Conservation (phyloP, 345 rosid species). For the Pelargonium nanum region DNA sequence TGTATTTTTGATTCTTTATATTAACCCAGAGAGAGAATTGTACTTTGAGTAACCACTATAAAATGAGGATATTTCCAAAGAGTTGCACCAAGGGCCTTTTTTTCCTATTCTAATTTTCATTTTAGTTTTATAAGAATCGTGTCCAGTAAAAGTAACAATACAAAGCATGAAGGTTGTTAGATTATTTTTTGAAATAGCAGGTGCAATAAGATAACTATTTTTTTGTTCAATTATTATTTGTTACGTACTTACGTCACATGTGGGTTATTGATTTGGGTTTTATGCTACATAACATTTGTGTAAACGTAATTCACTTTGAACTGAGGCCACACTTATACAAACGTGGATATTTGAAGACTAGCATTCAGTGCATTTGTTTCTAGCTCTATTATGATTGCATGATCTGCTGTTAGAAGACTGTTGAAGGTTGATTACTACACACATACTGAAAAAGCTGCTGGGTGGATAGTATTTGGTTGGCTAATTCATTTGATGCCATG, state of each 20-base stretch:
- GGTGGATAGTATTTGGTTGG: background rate
- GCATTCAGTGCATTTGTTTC: too few species aligned
- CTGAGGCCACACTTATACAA: too few species aligned
- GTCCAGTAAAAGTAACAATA: background rate
- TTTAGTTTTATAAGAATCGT: background rate
- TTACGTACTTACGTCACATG: background rate
- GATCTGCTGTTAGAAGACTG: too few species aligned
- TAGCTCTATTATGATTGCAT: too few species aligned
- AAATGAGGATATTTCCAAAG: background rate
- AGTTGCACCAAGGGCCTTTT: background rate
- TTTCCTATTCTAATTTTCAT: background rate
- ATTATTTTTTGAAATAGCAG: background rate
- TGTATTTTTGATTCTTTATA: too few species aligned
- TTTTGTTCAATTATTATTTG: background rate
- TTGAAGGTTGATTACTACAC: background rate
- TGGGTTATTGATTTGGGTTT: background rate
- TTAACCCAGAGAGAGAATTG: too few species aligned
- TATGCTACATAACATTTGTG: background rate
- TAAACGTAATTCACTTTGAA: background rate
- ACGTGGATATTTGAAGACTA: too few species aligned
- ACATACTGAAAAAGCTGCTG: background rate
- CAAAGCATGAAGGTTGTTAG: background rate
- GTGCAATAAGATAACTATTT: background rate
- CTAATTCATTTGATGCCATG: constrained; percentile 1
- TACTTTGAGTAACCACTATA: too few species aligned